Evolutionary conservation across 441 rosid species (phyloP).

Genomic region (Adansonia madagascariensis): DNA sequence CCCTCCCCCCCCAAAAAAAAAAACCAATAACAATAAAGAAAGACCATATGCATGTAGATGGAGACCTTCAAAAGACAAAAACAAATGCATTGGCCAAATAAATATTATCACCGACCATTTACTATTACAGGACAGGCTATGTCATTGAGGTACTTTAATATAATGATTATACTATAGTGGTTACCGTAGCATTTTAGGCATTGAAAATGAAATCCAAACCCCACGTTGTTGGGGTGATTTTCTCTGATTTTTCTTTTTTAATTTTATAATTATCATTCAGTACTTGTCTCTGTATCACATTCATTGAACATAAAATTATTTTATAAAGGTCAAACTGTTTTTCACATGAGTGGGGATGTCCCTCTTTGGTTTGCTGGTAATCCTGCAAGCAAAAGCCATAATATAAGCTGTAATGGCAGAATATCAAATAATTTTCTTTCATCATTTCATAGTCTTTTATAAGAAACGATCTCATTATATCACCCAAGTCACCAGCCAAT

Average conservation of each 20-base stretch:
- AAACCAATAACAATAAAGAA: neutral
- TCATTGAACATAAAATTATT: conserved; percentile 35
- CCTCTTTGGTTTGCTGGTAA: conserved; percentile 36
- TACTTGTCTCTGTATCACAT: conserved; percentile 28
- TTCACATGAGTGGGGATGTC: conserved; percentile 35
- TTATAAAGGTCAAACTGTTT: conserved; percentile 36
- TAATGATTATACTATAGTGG: conserved; percentile 24
- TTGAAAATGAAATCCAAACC: conserved; percentile 24
- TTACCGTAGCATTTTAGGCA: conserved; percentile 17
- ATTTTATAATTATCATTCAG: conserved; percentile 17
- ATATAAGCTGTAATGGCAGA: conserved; percentile 25
- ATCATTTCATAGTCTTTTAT: conserved; percentile 2
- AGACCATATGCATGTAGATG: conserved; percentile 5
- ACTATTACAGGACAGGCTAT: conserved; percentile 10
- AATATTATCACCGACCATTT: conserved; percentile 38
- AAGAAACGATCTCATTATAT: neutral
- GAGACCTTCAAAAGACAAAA: conserved; percentile 21
- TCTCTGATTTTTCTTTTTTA: neutral
- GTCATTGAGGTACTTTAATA: conserved; percentile 14
- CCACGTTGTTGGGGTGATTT: conserved; percentile 28
- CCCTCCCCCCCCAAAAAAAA: neutral
- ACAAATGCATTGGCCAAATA: conserved; percentile 26
- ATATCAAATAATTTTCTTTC: conserved; percentile 17
- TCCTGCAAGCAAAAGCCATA: conserved; percentile 27
- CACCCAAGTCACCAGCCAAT: conserved; percentile 15